These are phyloP conservation scores for Sphaerosporella brunnea DNA, from an alignment of 495 filamentous ascomycete species.

Conservation along the genomic window DNA sequence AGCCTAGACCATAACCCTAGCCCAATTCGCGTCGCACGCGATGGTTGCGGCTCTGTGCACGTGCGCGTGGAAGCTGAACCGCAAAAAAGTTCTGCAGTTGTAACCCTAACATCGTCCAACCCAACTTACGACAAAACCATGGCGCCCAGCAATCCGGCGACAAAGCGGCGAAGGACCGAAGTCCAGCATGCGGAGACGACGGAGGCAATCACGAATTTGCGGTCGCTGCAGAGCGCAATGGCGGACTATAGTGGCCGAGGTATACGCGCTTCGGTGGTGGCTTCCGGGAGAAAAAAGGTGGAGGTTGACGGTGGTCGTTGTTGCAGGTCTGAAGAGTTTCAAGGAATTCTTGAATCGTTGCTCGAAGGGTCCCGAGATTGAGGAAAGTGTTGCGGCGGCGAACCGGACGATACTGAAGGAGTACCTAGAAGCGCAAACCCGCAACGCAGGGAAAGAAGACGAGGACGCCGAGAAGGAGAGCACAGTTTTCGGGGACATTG, in stretches of 20 bases:
- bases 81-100: too few species aligned
- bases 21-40: too few species aligned
- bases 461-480: conserved; percentile 4
- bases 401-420: conserved; percentile 21
- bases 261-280: not conserved
- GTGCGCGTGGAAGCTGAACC: too few species aligned
- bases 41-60: too few species aligned
- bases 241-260: conserved; percentile 5
- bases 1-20: too few species aligned
- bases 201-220: not conserved
- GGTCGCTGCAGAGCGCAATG: not conserved
- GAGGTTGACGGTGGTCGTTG: not conserved
- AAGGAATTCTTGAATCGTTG: conserved; percentile 15
- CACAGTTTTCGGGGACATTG: conserved; percentile 14
- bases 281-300: not conserved
- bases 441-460: conserved; percentile 9
- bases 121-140: too few species aligned
- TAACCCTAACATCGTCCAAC: too few species aligned
- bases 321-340: conserved; percentile 16
- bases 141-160: too few species aligned
- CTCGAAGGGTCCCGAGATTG: conserved; percentile 8
- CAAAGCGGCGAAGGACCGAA: too few species aligned
- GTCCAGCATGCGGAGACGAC: not conserved
- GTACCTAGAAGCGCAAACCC: conserved; percentile 18
- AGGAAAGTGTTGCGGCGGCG: conserved; percentile 6